Conservation (phyloP, 441 rosid species). For the Corymbia calophylla region DNA sequence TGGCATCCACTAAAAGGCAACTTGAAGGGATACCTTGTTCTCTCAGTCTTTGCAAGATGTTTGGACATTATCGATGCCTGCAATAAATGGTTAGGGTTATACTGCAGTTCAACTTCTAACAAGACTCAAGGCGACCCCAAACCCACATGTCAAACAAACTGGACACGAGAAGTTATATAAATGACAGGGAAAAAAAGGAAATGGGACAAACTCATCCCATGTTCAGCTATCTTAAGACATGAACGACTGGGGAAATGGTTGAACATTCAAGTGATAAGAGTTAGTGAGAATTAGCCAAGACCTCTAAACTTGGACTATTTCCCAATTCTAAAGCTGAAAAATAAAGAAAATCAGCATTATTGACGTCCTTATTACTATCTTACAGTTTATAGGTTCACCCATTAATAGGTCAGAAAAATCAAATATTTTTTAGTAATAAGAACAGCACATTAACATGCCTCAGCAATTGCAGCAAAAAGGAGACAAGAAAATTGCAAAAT, state of each 20-base stretch:
- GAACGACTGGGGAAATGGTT: not conserved
- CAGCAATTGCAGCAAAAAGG: not conserved
- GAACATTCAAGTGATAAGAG: not conserved
- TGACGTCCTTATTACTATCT: not conserved
- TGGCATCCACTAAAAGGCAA: not conserved
- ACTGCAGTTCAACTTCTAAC: not conserved
- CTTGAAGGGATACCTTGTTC: constrained; percentile 2
- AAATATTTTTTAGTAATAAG: not conserved
- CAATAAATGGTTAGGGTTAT: not conserved
- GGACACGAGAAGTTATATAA: not conserved
- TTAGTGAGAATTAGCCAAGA: not conserved
- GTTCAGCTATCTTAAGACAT: not conserved
- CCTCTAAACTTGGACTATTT: not conserved
- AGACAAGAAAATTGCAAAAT: not conserved
- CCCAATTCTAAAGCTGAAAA: not conserved
- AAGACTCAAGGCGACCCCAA: not conserved
- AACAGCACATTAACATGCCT: not conserved
- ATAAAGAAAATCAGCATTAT: not conserved
- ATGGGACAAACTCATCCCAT: not conserved
- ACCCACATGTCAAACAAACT: not conserved
- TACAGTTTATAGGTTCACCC: not conserved
- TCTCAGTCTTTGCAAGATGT: constrained; percentile 16
- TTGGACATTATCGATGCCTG: constrained; percentile 21
- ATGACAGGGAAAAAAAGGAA: not conserved
- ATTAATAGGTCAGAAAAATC: not conserved